A percentile compares a stretch with the other conserved stretches of the same genome.
These are phyloP conservation scores for Pseudotsuga menziesii DNA, from an alignment of 75 land plant genomes.

Conservation along the genomic window DNA sequence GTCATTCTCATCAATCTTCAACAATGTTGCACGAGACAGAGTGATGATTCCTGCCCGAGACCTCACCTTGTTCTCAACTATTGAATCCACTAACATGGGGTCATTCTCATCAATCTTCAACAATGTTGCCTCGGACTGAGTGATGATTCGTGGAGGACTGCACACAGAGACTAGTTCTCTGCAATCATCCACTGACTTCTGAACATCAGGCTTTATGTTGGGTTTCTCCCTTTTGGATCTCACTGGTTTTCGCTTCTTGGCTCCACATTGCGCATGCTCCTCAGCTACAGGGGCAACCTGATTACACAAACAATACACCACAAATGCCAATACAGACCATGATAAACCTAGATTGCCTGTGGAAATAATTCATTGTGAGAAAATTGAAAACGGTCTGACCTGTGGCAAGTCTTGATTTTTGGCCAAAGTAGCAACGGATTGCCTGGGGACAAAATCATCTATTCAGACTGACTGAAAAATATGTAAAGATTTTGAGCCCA, in stretches of 20 bases:
- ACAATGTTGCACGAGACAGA: too few species aligned
- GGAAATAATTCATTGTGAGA: too few species aligned
- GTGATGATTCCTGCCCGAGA: neutral
- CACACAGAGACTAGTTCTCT: neutral
- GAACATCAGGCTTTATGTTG: neutral
- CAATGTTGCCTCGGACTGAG: neutral
- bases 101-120: neutral
- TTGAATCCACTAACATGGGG: neutral
- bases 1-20: too few species aligned
- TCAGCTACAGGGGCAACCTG: neutral
- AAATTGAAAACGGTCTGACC: neutral
- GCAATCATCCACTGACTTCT: neutral
- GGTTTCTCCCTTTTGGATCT: slow-evolving; percentile 6
- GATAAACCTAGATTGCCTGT: too few species aligned
- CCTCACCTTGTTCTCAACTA: neutral
- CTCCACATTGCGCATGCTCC: slow-evolving; percentile 23
- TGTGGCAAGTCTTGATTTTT: neutral
- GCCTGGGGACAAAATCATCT: neutral
- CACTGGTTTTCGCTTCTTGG: slow-evolving; percentile 12
- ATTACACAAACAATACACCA: neutral
- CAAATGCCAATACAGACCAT: too few species aligned
- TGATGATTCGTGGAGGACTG: neutral
- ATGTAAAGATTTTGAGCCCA: neutral
- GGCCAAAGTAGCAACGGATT: neutral
- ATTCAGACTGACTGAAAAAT: neutral